These are phyloP conservation scores for Suillus subaureus DNA, from an alignment of 768 basidiomycete species.

Conservation along the genomic window DNA sequence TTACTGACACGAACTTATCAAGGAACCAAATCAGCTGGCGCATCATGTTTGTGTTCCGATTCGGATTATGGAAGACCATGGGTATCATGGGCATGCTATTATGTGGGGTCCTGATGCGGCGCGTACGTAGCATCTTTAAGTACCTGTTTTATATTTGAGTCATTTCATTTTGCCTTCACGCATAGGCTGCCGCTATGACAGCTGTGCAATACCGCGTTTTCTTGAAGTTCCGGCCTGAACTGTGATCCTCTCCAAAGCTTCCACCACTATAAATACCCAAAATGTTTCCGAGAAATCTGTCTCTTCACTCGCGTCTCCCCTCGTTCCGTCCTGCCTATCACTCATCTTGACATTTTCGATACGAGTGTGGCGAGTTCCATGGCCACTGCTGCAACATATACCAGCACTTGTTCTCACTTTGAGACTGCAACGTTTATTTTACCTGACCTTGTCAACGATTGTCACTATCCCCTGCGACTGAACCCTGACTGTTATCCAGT, in stretches of 20 bases:
- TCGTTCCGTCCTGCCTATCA: constrained; percentile 23
- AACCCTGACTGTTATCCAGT: constrained; percentile 36
- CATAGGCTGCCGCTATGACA: not conserved
- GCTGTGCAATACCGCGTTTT: not conserved
- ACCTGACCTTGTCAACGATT: constrained; percentile 44
- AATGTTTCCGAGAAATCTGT: constrained; percentile 21
- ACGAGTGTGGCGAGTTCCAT: constrained; percentile 16
- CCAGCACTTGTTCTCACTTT: constrained; percentile 7
- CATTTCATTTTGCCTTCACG: not conserved
- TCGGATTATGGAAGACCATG: not conserved
- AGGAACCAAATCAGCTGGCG: not conserved
- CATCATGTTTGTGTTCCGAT: not conserved
- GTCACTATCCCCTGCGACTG: constrained; percentile 38
- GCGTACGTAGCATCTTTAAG: not conserved
- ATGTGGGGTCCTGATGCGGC: not conserved
- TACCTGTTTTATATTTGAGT: not conserved
- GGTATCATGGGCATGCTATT: not conserved
- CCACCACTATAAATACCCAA: constrained; percentile 26
- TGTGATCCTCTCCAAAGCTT: not conserved
- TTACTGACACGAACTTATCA: not conserved
- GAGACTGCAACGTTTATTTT: constrained; percentile 32
- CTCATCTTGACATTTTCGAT: not conserved
- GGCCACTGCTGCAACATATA: constrained; percentile 28
- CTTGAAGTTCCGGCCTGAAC: not conserved
- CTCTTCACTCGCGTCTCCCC: not conserved